Evolutionary conservation across 2,329 filamentous ascomycete species (phyloP).

Genomic region (Arthroderma sp.): DNA sequence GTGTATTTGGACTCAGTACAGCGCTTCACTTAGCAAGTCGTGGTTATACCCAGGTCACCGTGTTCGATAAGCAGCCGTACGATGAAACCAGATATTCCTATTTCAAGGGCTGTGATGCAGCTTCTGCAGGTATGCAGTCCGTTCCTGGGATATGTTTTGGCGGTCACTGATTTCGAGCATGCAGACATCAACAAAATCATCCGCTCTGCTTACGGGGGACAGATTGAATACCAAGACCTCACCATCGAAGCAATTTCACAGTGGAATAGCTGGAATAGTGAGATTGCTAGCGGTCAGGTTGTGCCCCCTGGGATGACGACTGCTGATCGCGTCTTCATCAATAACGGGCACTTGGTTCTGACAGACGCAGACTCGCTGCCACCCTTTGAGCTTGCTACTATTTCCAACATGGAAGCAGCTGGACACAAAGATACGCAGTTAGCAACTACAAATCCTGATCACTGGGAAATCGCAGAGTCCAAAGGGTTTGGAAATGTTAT

Average conservation of each 20-base stretch:
- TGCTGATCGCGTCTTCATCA: conserved; percentile 21
- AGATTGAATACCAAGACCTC: conserved; percentile 36
- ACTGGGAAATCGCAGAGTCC: no score
- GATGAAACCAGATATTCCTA: conserved; percentile 28
- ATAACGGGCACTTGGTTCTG: no score
- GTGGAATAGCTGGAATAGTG: conserved; percentile 36
- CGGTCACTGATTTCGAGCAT: background rate
- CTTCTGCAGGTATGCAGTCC: conserved; percentile 26
- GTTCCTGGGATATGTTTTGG: no score
- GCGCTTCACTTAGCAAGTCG: conserved; percentile 32
- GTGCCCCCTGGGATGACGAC: conserved; percentile 24
- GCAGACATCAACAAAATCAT: conserved; percentile 35
- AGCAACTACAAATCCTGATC: no score
- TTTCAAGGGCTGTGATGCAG: conserved; percentile 29
- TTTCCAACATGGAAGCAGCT: no score
- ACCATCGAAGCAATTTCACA: conserved; percentile 28
- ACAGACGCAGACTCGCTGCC: no score
- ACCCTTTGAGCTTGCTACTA: no score
- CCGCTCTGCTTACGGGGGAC: conserved; percentile 29
- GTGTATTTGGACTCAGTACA: conserved; percentile 31
- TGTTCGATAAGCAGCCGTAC: conserved; percentile 35
- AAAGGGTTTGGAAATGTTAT: no score
- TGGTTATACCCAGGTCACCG: conserved; percentile 36
- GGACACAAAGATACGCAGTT: no score
- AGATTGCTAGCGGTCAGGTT: conserved; percentile 18